Base-by-base conservation (phyloP, 2,329 filamentous ascomycete species). In the Aureobasidium melanogenum region DNA sequence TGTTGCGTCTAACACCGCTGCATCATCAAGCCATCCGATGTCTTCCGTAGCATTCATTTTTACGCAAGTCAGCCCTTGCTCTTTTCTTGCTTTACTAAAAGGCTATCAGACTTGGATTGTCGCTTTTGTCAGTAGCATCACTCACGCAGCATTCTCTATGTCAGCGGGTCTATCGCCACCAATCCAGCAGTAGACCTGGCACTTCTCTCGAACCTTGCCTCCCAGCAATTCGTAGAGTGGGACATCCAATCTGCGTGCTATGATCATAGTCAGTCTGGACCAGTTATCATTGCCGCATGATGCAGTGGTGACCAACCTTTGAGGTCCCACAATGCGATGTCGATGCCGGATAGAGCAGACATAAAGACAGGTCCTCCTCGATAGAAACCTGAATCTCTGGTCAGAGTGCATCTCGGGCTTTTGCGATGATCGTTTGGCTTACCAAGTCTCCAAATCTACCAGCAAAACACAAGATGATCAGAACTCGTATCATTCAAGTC, bases 11-110 rank as follows among this genome's bases (percentile, higher is more conserved):
- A 92, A 77, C 0, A 79, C 79, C 0, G 79, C 76, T 0, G 88
- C 88, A 0, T 86, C 87, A 71, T 92, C 89, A 0, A 92, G 78
- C 88, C 88, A 91, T 65, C 83, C 85, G 1, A 91, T 73, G 64
- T 91, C 88, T 68, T 88, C 86, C 0, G 88, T 91, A 6, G 82
- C 88, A 69, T 91, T 91, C 88, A 92, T 91, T 70, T 91, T 91
- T 59, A 91, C 81, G 4, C 82, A 79, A 2, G 76, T 84, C 69
- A 89, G 85, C 0, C 86, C 86, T 71, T 88, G 85, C 12, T 76
- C 75, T 66, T 81, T 79, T 5, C 84, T 78, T 6, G 77, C 78
- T 67, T 82, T 79, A 32, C 64, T 65, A 28, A 32, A n/a, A 1
- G 15, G 2, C 12, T 34, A n/a, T 28, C 6, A 58, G 36, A 19